Conservation (phyloP, 345 rosid genomes). For the Geranium brycei region DNA sequence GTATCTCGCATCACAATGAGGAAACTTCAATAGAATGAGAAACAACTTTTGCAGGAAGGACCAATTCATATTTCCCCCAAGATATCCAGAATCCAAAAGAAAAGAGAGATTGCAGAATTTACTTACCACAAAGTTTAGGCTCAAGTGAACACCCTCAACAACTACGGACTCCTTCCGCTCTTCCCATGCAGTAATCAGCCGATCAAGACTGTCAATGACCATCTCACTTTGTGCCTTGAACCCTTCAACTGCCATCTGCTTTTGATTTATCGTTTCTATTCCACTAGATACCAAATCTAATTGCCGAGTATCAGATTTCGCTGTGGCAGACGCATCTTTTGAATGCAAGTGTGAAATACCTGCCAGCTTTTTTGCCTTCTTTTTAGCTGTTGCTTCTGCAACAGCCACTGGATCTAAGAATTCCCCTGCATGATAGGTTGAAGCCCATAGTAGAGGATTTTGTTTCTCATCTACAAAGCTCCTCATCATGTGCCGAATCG, state of each 20-base stretch:
- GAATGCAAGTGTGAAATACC: slow-evolving; percentile 25
- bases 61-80: too few species aligned
- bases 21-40: too few species aligned
- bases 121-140: slow-evolving; percentile 97
- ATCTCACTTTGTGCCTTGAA: slow-evolving; percentile 97
- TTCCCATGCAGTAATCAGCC: slow-evolving; percentile 95
- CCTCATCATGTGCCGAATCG: slow-evolving; percentile 98
- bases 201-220: slow-evolving; percentile 98
- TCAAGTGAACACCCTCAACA: slow-evolving; percentile 96
- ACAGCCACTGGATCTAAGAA: slow-evolving; percentile 82
- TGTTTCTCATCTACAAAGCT: slow-evolving; percentile 86
- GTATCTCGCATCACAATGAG: too few species aligned
- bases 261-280: slow-evolving; percentile 46
- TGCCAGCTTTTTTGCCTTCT: slow-evolving; percentile 52
- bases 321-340: slow-evolving; percentile 33
- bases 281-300: slow-evolving; percentile 24
- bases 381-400: slow-evolving; percentile 82
- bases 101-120: background rate
- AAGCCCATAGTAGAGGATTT: slow-evolving; percentile 93
- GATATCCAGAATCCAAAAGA: background rate
- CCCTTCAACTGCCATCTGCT: slow-evolving; percentile 96
- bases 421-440: slow-evolving; percentile 99
- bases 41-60: background rate
- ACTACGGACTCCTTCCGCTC: slow-evolving; percentile 92
- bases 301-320: slow-evolving; percentile 31